phyloP scores from a whole-genome alignment of 1,284 basidiomycete genomes.

The Trametes versicolor region DNA sequence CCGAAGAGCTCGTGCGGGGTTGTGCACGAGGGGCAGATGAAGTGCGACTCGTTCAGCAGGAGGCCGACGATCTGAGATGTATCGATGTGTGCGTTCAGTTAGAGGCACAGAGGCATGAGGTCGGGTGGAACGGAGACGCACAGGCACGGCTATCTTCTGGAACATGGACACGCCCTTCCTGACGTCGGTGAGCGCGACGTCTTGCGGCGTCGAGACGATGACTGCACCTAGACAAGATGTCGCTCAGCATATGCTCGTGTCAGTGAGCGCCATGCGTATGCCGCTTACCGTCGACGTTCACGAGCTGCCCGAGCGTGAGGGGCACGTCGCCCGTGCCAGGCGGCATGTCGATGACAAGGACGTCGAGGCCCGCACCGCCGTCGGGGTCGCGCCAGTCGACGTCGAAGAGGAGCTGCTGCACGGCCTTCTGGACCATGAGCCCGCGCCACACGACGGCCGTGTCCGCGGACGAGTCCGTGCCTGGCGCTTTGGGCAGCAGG shows the following conservation, averaged over 20 bases:
- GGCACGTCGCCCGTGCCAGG: conserved; percentile 98
- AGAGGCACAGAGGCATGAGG: no score
- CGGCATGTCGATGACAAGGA: conserved; percentile 96
- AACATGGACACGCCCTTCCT: conserved; percentile 96
- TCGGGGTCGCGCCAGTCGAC: conserved; percentile 84
- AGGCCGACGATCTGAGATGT: conserved; percentile 82
- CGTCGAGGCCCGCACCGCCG: conserved; percentile 69
- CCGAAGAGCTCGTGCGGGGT: conserved; percentile 86
- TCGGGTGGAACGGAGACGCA: conserved; percentile 51
- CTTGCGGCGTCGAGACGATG: conserved; percentile 96
- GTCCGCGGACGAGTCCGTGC: conserved; percentile 61
- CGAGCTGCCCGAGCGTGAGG: conserved; percentile 91
- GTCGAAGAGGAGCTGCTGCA: conserved; percentile 96
- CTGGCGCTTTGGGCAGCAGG: conserved; percentile 64
- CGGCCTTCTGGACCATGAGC: conserved; percentile 99
- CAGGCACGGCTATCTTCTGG: conserved; percentile 89
- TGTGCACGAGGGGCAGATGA: conserved; percentile 83
- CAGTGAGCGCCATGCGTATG: no score
- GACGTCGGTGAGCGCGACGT: conserved; percentile 93
- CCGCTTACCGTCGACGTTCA: conserved; percentile 81
- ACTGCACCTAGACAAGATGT: conserved; percentile 70
- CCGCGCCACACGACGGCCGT: conserved; percentile 95
- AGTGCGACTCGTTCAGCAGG: conserved; percentile 92
- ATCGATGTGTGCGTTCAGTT: neutral
- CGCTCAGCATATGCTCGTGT: neutral